phyloP scores from a whole-genome alignment of 2,329 filamentous ascomycete species.

The Hyphodiscus sp. region DNA sequence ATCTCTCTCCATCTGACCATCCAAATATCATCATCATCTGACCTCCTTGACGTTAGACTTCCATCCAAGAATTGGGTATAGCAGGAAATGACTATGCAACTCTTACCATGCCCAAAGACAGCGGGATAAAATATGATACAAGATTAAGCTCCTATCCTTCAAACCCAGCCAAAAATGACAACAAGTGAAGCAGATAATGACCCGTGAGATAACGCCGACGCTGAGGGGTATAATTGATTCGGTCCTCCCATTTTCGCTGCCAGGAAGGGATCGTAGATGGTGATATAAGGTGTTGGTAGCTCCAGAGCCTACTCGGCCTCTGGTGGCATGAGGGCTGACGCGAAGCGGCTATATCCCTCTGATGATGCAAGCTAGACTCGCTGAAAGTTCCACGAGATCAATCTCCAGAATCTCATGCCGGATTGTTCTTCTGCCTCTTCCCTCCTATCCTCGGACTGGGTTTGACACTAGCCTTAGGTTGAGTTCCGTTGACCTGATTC shows the following conservation, averaged over 20 bases:
- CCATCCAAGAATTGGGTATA: not conserved
- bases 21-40: no score
- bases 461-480: conserved; percentile 30
- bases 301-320: not conserved
- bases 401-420: conserved; percentile 11
- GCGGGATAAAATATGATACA: not conserved
- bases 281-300: not conserved
- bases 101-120: not conserved
- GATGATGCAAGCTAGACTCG: not conserved
- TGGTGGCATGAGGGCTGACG: not conserved
- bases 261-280: not conserved
- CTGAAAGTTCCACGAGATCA: not conserved
- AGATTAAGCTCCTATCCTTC: not conserved
- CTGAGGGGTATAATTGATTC: not conserved
- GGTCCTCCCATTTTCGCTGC: not conserved
- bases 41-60: not conserved
- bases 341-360: not conserved
- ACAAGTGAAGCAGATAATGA: not conserved
- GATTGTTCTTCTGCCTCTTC: conserved; percentile 32
- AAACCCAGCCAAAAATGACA: not conserved
- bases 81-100: not conserved
- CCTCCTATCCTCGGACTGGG: conserved; percentile 34
- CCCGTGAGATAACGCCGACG: conserved; percentile 1
- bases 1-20: no score
- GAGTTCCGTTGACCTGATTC: conserved; percentile 25